Percentiles rank a stretch among this genome's conserved stretches.
phyloP scores from a whole-genome alignment of 768 basidiomycete genomes.

The Lactarius tabidus region DNA sequence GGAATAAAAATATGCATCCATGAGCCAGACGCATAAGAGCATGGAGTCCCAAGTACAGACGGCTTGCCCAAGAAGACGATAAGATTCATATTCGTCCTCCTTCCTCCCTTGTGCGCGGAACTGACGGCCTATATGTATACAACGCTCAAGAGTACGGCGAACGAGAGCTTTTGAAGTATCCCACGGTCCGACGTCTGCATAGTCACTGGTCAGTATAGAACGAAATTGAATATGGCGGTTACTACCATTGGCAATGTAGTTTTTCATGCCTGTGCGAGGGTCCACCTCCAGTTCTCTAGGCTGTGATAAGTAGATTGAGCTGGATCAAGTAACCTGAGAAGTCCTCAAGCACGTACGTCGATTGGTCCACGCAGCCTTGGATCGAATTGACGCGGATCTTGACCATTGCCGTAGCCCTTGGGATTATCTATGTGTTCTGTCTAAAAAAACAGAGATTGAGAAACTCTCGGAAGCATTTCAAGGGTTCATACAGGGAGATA shows the following conservation, averaged over 20 bases:
- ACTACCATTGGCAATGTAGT: slow-evolving; percentile 33
- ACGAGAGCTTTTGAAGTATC: slow-evolving; percentile 82
- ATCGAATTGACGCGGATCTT: slow-evolving; percentile 78
- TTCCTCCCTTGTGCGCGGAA: slow-evolving; percentile 55
- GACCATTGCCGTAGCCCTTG: slow-evolving; percentile 80
- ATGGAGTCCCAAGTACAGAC: slow-evolving; percentile 32
- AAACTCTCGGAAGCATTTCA: neutral
- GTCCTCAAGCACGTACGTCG: slow-evolving; percentile 44
- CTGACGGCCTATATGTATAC: slow-evolving; percentile 73
- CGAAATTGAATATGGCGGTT: neutral
- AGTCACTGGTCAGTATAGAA: neutral
- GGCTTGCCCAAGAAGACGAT: slow-evolving; percentile 69
- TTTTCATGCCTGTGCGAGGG: slow-evolving; percentile 87
- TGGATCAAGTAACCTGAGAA: neutral
- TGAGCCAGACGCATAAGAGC: neutral
- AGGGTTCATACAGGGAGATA: slow-evolving; percentile 67
- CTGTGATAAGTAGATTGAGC: slow-evolving; percentile 33
- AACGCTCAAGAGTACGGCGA: slow-evolving; percentile 65
- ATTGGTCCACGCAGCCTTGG: slow-evolving; percentile 77
- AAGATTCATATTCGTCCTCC: slow-evolving; percentile 73
- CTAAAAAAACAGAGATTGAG: slow-evolving; percentile 32
- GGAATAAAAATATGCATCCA: neutral
- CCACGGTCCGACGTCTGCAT: slow-evolving; percentile 67
- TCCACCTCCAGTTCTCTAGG: slow-evolving; percentile 84
- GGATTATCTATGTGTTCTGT: slow-evolving; percentile 92